These are phyloP conservation scores for Metschnikowia hibisci DNA, from an alignment of 805 yeast species.

Conservation along the genomic window DNA sequence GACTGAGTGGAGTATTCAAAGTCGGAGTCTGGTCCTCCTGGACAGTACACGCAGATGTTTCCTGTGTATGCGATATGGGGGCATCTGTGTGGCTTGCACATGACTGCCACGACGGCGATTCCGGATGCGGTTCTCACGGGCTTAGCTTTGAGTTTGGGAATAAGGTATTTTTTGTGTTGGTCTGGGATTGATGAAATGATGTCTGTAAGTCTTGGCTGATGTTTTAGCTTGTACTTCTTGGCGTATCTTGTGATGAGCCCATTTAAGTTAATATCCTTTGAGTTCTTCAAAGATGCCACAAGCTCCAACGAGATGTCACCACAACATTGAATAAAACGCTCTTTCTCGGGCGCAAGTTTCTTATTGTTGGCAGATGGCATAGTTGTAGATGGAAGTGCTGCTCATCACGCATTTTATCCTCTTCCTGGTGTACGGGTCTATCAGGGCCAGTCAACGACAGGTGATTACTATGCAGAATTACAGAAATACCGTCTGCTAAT, in stretches of 20 bases:
- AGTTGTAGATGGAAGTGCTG: neutral
- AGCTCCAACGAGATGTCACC: slow-evolving; percentile 86
- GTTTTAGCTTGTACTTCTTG: slow-evolving; percentile 84
- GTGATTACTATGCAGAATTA: neutral
- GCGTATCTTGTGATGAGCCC: slow-evolving; percentile 83
- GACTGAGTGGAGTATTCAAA: slow-evolving; percentile 98
- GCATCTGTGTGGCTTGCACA: slow-evolving; percentile 99
- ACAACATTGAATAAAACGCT: slow-evolving; percentile 87
- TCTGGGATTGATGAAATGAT: slow-evolving; percentile 94
- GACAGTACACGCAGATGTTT: slow-evolving; percentile 96
- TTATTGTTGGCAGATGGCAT: slow-evolving; percentile 36
- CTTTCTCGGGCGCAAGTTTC: slow-evolving; percentile 84
- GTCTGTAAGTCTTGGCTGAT: slow-evolving; percentile 93
- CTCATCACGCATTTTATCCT: slow-evolving; percentile 3
- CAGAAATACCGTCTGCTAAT: no score
- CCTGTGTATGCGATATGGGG: slow-evolving; percentile 99
- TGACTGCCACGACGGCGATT: slow-evolving; percentile 97
- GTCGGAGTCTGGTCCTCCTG: slow-evolving; percentile 98
- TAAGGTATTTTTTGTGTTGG: slow-evolving; percentile 83
- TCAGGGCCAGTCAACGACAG: neutral
- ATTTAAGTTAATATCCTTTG: slow-evolving; percentile 81
- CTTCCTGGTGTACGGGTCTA: slow-evolving; percentile 6
- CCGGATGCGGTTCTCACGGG: slow-evolving; percentile 99
- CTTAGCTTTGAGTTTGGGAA: slow-evolving; percentile 95
- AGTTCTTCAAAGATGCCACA: slow-evolving; percentile 67